Base-by-base conservation (phyloP, 192 early-diverging fungal genomes). In the Coemansia reversa region DNA sequence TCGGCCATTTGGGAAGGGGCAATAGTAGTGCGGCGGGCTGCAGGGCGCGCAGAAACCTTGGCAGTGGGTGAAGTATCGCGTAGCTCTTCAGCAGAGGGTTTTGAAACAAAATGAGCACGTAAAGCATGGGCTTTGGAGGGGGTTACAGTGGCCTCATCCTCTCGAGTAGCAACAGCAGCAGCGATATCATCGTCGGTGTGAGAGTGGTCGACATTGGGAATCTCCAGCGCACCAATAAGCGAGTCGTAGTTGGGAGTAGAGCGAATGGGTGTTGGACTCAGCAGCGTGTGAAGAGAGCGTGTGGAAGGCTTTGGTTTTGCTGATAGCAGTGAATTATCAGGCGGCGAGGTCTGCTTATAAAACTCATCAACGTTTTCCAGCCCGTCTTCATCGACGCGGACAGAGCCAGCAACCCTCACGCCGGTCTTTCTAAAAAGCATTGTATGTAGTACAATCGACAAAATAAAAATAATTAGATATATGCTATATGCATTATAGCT, bases 321-420 rank as follows among this genome's bases (percentile, higher is more conserved):
- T 14, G 53, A 12, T 11, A 30, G 27, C 0, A 30, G 53, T 12
- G 52, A 32, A 18, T 60, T 57, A 19, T 66, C 55, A 9, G 23
- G 51, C 16, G 76, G 76, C 55, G 76, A 66, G 16, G 76, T 79
- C 28, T 69, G 62, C 50, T 69, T 63, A 61, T 73, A 79, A 50
- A 79, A 79, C 67, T 72, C 76, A 23, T 69, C 76, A 16, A 79
- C 70, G 47, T 79, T 79, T 20, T 79, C 76, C 48, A 79, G 24
- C 22, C 76, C 76, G 23, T 79, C 76, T 0, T 66, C 62, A 57
- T 79, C 76, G 2, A 79, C 70, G 11, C 39, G 60, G 9, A 79
- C 76, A 32, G 51, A 32, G 23, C 76, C 76, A 0, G 76, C 63
- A 14, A 73, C 76, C 7, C 70, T 66, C n/a, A 73, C 70, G 8